A percentile compares a stretch with the other conserved stretches of the same genome.
These are phyloP conservation scores for Tuctoria greenei DNA, from an alignment of 176 grass and related monocot species.

Conservation along the genomic window DNA sequence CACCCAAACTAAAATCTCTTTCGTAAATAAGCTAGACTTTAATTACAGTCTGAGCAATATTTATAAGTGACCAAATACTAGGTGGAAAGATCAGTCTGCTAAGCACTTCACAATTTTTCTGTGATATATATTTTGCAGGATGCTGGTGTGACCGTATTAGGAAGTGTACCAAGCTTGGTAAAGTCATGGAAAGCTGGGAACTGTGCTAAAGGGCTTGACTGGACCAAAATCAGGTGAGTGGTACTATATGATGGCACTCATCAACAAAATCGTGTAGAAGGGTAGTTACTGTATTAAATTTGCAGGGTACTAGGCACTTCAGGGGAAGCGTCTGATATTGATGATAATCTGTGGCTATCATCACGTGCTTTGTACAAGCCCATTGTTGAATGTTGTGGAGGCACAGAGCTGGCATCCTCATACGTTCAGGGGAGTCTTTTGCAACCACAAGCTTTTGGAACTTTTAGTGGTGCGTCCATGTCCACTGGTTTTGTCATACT, in stretches of 20 bases:
- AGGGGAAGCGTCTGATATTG: conserved; percentile 90
- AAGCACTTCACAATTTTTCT: background rate
- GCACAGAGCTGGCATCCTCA: conserved; percentile 75
- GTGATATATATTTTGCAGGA: conserved; percentile 54
- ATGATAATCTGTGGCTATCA: conserved; percentile 88
- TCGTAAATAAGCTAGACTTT: background rate
- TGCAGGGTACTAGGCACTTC: conserved; percentile 68
- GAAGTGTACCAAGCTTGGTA: conserved; percentile 83
- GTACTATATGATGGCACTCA: background rate
- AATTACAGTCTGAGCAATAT: background rate
- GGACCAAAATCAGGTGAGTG: conserved; percentile 83
- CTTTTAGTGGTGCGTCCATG: conserved; percentile 79
- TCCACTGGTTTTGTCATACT: conserved; percentile 83
- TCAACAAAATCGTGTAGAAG: conserved; percentile 17
- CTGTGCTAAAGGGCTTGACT: conserved; percentile 71
- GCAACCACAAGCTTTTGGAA: conserved; percentile 73
- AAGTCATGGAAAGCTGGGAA: conserved; percentile 86
- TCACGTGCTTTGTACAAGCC: conserved; percentile 72
- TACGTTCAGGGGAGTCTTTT: conserved; percentile 86
- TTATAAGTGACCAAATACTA: conserved; percentile 4
- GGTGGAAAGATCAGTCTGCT: background rate
- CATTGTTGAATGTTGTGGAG: conserved; percentile 92
- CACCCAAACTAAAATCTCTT: background rate
- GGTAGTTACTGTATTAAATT: conserved; percentile 23
- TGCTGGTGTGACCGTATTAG: conserved; percentile 78